Conservation (phyloP, 2,329 filamentous ascomycete species). For the Aspergillus novofumigatus region DNA sequence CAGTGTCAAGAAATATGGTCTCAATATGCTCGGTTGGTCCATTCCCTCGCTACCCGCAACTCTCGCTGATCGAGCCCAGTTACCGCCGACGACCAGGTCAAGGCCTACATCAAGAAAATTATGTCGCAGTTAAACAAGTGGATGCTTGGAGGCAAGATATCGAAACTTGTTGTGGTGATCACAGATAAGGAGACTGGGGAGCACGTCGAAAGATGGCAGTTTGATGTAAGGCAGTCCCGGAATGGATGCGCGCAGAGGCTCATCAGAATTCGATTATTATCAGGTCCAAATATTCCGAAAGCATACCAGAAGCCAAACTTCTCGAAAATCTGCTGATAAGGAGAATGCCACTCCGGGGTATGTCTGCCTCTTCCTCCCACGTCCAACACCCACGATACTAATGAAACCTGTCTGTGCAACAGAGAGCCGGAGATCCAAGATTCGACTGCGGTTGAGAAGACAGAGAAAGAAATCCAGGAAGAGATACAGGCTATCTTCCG, state of each 20-base stretch:
- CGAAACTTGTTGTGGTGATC: slow-evolving; percentile 92
- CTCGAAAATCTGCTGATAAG: slow-evolving; percentile 55
- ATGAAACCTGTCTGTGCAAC: slow-evolving; percentile 6
- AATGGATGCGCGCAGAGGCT: slow-evolving; percentile 2
- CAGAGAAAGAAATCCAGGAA: slow-evolving; percentile 87
- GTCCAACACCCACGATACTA: neutral
- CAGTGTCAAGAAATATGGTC: slow-evolving; percentile 94
- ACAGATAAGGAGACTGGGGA: slow-evolving; percentile 96
- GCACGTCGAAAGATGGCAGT: slow-evolving; percentile 96
- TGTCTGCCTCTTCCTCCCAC: slow-evolving; percentile 15
- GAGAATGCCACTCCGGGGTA: slow-evolving; percentile 64
- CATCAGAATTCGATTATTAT: neutral
- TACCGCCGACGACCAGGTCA: slow-evolving; percentile 94
- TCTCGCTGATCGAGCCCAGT: slow-evolving; percentile 49
- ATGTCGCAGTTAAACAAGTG: slow-evolving; percentile 97
- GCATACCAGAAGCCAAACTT: slow-evolving; percentile 45
- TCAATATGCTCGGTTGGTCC: slow-evolving; percentile 80
- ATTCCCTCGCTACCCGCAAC: neutral
- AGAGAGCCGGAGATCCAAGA: slow-evolving; percentile 27
- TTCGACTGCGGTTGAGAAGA: slow-evolving; percentile 60
- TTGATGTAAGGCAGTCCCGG: slow-evolving; percentile 63
- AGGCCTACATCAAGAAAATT: slow-evolving; percentile 98
- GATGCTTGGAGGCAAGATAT: slow-evolving; percentile 97
- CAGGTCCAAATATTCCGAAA: slow-evolving; percentile 57
- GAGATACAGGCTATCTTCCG: slow-evolving; percentile 97